Evolutionary conservation across 306 rosid genomes (phyloP), one percentile per base, ranked within the genome.

Genomic region (Cicer bijugum): DNA sequence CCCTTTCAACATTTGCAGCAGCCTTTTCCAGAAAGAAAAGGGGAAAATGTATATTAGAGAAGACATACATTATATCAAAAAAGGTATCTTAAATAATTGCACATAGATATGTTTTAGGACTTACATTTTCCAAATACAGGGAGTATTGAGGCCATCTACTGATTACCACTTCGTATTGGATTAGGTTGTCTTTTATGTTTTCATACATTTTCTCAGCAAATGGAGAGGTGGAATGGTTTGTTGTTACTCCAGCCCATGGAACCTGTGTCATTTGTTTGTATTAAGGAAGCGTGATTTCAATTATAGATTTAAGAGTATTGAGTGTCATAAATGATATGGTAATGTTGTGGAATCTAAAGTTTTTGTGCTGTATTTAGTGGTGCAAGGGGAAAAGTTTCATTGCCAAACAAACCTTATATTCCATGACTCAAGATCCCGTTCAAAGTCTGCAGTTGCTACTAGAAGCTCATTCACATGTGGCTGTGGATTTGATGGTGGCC

Each of bases 71-170:
- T 23, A 44, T 2, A 15, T 12, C 10, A 33, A 56, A 19, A 47
- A 60, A 48, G 16, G 72, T 72, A 60, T 67, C 12, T 45, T 17
- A 48, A 56, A 58, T 55, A 28, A 28, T 28, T 28, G 79, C 45
- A n/a, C 39, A 61, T 19, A 56, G 69, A 57, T 42, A 39, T 63
- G 69, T 59, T 73, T 60, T 47, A 73, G 61, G 64, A 77, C 95
- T 85, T 83, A 94, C 98, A 87, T 67, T 83, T 91, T 91, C 97
- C 80, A 94, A 74, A 78, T 87, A 84, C 76, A 94, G 79, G 11
- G 97, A 89, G 84, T 94, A 94, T 46, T 94, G 98, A 83, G 98
- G 98, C 98, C 98, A 94, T 79, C 97, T 87, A 64, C 65, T 91
- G 87, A 91, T 87, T 75, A 89, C 95, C 40, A 89, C 95, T 78